Conservation (phyloP, 2,329 filamentous ascomycete species). For the Aspergillus chevalieri region DNA sequence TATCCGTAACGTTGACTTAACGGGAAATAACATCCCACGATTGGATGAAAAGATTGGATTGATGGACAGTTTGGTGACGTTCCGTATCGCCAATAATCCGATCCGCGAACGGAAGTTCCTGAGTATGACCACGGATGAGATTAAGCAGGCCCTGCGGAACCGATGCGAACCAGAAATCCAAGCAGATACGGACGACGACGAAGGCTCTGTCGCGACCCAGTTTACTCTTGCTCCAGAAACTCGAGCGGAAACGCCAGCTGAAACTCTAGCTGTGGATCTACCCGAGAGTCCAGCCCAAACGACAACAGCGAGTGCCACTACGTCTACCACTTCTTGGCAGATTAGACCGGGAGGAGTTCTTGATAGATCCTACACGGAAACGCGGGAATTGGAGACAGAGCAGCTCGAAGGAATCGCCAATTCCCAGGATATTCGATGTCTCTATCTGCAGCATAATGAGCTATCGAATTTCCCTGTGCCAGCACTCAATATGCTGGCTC, state of each 20-base stretch:
- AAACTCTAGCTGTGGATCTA: too few species aligned
- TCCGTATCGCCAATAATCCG: slow-evolving; percentile 83
- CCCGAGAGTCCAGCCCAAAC: too few species aligned
- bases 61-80: slow-evolving; percentile 70
- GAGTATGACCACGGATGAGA: slow-evolving; percentile 69
- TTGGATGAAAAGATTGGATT: slow-evolving; percentile 70
- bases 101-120: slow-evolving; percentile 81
- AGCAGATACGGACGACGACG: slow-evolving; percentile 29
- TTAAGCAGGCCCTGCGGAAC: slow-evolving; percentile 66
- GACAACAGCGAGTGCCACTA: neutral
- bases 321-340: slow-evolving; percentile 26
- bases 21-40: slow-evolving; percentile 71
- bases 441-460: slow-evolving; percentile 72
- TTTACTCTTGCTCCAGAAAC: slow-evolving; percentile 42
- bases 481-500: slow-evolving; percentile 64
- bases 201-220: slow-evolving; percentile 36
- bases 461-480: slow-evolving; percentile 62
- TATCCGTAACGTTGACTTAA: slow-evolving; percentile 73
- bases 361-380: slow-evolving; percentile 62
- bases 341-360: slow-evolving; percentile 46
- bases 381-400: slow-evolving; percentile 50
- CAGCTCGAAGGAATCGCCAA: slow-evolving; percentile 38
- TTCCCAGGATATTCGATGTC: slow-evolving; percentile 45
- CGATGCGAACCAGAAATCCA: slow-evolving; percentile 52
- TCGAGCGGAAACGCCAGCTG: slow-evolving; percentile 11